A percentile compares a stretch with the other conserved stretches of the same genome.
phyloP scores from a whole-genome alignment of 2,329 filamentous ascomycete genomes.

The Xylaria sp. region DNA sequence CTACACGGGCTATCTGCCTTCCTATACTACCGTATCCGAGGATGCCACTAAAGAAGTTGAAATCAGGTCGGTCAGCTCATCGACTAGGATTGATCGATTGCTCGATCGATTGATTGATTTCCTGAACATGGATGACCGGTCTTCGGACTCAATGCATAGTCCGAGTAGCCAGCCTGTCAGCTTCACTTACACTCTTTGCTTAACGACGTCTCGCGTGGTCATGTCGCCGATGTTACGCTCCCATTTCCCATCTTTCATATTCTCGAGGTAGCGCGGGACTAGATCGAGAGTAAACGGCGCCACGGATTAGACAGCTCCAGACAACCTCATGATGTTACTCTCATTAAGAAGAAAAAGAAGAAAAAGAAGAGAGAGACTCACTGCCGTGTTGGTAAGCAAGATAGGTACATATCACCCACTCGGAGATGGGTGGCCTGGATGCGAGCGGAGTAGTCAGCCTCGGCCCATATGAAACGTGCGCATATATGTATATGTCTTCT shows the following conservation, averaged over 20 bases:
- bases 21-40: slow-evolving; percentile 54
- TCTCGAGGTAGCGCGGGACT: slow-evolving; percentile 54
- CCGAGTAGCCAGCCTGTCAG: not conserved
- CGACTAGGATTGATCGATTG: not conserved
- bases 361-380: slow-evolving; percentile 39
- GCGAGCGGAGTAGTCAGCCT: slow-evolving; percentile 5
- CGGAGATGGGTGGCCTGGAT: slow-evolving; percentile 59
- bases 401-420: slow-evolving; percentile 61
- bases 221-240: slow-evolving; percentile 40
- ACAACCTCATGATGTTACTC: not conserved
- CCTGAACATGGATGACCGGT: not conserved
- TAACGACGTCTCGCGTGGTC: slow-evolving; percentile 53
- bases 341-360: too few relatives aligned
- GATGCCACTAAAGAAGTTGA: slow-evolving; percentile 40
- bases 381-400: slow-evolving; percentile 55
- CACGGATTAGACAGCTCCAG: not conserved
- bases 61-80: not conserved
- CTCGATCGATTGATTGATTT: too few relatives aligned
- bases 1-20: slow-evolving; percentile 53
- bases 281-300: not conserved
- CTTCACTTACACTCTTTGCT: slow-evolving; percentile 54
- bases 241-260: slow-evolving; percentile 53
- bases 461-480: not conserved
- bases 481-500: not conserved
- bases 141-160: slow-evolving; percentile 18